Conservation (phyloP, 169 alveolate species). For the Plasmodium billcollinsi region DNA sequence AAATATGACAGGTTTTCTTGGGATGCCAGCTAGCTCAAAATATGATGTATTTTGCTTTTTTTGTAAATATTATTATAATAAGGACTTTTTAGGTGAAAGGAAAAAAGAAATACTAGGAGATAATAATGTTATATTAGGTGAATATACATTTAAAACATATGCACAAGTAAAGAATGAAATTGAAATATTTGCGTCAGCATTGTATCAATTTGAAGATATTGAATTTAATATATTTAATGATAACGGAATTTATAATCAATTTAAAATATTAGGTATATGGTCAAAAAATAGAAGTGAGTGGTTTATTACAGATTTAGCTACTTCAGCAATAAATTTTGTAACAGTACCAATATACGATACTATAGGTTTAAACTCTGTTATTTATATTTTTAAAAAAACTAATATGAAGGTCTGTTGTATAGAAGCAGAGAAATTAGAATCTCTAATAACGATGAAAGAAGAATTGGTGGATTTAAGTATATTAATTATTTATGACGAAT, state of each 20-base stretch:
- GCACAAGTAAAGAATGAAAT: constrained; percentile 64
- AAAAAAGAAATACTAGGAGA: constrained; percentile 57
- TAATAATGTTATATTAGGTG: constrained; percentile 48
- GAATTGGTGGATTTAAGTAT: constrained; percentile 61
- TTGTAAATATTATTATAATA: constrained; percentile 31
- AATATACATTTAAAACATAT: constrained; percentile 63
- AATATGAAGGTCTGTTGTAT: constrained; percentile 81
- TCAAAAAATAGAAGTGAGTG: constrained; percentile 85
- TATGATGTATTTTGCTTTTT: constrained; percentile 29
- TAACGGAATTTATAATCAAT: constrained; percentile 30
- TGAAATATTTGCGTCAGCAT: constrained; percentile 64
- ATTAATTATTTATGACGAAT: constrained; percentile 79
- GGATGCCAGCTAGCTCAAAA: constrained; percentile 8
- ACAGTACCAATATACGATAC: constrained; percentile 87
- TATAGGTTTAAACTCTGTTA: constrained; percentile 81
- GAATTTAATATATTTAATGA: constrained; percentile 44
- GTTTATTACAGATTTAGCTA: constrained; percentile 84
- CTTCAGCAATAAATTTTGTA: constrained; percentile 82
- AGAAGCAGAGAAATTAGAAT: constrained; percentile 80
- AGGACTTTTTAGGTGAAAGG: constrained; percentile 70
- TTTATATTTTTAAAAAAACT: constrained; percentile 31
- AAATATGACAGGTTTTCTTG: constrained; percentile 18
- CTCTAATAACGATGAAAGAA: constrained; percentile 39
- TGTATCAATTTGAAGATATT: constrained; percentile 54
- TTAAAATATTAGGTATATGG: constrained; percentile 85